A percentile compares a stretch with the other conserved stretches of the same genome.
These are phyloP conservation scores for Aspergillus sp. DNA, from an alignment of 2,329 filamentous ascomycete species.

Conservation along the genomic window DNA sequence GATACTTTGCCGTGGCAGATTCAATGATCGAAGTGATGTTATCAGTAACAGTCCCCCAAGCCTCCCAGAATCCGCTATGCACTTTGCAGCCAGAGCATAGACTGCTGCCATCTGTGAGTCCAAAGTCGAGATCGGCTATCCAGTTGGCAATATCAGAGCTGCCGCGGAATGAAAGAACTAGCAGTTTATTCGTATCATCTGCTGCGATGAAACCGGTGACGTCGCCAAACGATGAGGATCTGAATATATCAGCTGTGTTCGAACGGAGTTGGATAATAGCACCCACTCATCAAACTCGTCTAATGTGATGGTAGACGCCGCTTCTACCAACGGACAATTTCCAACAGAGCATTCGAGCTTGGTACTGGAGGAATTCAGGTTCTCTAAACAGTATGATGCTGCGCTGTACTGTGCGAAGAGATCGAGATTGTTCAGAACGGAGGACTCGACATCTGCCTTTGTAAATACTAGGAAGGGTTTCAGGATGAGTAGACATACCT, in stretches of 20 bases:
- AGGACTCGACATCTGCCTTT: too few relatives aligned
- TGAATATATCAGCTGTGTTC: conserved; percentile 3
- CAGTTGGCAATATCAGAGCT: conserved; percentile 25
- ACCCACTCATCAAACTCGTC: conserved; percentile 47
- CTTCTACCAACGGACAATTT: conserved; percentile 46
- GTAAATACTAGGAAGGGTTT: too few relatives aligned
- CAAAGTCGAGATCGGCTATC: conserved; percentile 29
- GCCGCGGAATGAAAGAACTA: conserved; percentile 34
- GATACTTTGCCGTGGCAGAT: conserved; percentile 23
- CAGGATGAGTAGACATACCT: too few relatives aligned
- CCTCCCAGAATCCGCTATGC: conserved; percentile 44
- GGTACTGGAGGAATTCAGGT: conserved; percentile 41
- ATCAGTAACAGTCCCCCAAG: conserved; percentile 37
- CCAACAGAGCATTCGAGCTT: conserved; percentile 41
- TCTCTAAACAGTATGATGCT: conserved; percentile 48
- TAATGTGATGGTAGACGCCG: conserved; percentile 41
- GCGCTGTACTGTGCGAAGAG: conserved; percentile 50
- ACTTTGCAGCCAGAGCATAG: conserved; percentile 43
- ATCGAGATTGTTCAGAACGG: too few relatives aligned
- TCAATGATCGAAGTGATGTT: conserved; percentile 35
- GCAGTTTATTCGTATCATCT: conserved; percentile 38
- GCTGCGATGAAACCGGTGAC: conserved; percentile 44
- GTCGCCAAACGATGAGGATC: conserved; percentile 29
- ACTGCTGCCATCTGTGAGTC: conserved; percentile 21
- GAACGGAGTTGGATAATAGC: not conserved